Evolutionary conservation across 2,329 filamentous ascomycete genomes (phyloP).

Genomic region (Sarocladium brachiariae): DNA sequence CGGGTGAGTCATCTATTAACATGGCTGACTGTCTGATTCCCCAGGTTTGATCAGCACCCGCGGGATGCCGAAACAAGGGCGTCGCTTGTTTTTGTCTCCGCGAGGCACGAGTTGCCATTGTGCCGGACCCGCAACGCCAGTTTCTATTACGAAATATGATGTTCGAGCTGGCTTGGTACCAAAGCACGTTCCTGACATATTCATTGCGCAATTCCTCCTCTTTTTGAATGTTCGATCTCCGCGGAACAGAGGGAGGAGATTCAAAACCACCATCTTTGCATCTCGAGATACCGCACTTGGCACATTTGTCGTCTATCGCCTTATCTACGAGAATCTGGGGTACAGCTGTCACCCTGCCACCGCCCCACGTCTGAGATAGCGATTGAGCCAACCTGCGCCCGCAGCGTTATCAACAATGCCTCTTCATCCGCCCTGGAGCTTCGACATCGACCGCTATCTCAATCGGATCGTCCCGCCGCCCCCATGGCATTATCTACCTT

Average conservation of each 20-base stretch:
- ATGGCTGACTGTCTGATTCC: background rate
- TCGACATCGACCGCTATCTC: constrained; percentile 72
- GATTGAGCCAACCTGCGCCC: background rate
- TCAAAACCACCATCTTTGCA: background rate
- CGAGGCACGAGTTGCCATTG: background rate
- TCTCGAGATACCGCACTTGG: background rate
- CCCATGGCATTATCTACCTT: constrained; percentile 57
- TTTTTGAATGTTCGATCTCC: background rate
- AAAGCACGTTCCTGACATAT: background rate
- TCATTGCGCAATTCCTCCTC: background rate
- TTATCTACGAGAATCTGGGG: constrained; percentile 8
- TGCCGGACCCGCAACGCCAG: background rate
- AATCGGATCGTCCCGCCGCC: constrained; percentile 64
- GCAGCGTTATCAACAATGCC: background rate
- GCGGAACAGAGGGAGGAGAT: background rate
- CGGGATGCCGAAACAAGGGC: background rate
- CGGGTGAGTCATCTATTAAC: no score
- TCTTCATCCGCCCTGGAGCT: constrained; percentile 35
- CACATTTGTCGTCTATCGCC: background rate
- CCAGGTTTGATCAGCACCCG: background rate
- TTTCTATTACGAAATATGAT: constrained; percentile 8
- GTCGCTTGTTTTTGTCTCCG: background rate
- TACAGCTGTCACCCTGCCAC: background rate
- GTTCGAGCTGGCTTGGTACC: background rate
- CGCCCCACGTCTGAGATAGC: constrained; percentile 5